phyloP scores from a whole-genome alignment of 2,329 filamentous ascomycete species.

The Fusarium sp. region DNA sequence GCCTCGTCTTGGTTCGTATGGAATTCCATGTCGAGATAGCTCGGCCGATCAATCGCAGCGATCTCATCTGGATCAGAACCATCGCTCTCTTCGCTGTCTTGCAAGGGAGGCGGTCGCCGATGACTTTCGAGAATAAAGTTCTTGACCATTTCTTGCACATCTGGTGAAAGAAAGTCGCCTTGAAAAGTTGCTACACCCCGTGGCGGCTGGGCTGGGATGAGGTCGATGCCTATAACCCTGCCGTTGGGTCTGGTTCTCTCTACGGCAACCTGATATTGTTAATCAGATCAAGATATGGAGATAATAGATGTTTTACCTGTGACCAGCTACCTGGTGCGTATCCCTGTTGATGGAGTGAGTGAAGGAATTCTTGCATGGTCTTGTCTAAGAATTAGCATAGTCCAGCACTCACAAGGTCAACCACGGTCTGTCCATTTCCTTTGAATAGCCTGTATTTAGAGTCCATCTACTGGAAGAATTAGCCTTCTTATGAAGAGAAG shows the following conservation, averaged over 20 bases:
- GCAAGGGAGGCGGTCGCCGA: constrained; percentile 23
- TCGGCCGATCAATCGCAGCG: constrained; percentile 56
- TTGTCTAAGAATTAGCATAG: background rate
- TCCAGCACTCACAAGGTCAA: constrained; percentile 77
- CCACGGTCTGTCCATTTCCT: constrained; percentile 78
- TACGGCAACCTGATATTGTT: constrained; percentile 74
- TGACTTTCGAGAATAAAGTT: constrained; percentile 75
- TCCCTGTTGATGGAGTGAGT: constrained; percentile 61
- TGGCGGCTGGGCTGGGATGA: constrained; percentile 92
- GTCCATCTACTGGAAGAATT: constrained; percentile 71
- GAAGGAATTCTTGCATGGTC: background rate
- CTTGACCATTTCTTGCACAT: constrained; percentile 80
- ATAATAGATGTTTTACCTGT: constrained; percentile 58
- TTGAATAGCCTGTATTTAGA: constrained; percentile 82
- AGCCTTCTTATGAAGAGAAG: background rate
- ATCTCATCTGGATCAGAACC: constrained; percentile 38
- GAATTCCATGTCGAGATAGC: constrained; percentile 75
- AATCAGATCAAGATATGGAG: background rate
- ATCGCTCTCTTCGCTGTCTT: constrained; percentile 6
- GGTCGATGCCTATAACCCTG: constrained; percentile 88
- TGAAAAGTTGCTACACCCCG: constrained; percentile 94
- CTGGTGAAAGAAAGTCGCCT: constrained; percentile 85
- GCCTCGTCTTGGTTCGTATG: constrained; percentile 39
- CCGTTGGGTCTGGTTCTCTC: constrained; percentile 81
- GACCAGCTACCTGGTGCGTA: constrained; percentile 82